These are phyloP conservation scores for Penicillium tannophilum DNA, from an alignment of 495 filamentous ascomycete species.

Conservation along the genomic window DNA sequence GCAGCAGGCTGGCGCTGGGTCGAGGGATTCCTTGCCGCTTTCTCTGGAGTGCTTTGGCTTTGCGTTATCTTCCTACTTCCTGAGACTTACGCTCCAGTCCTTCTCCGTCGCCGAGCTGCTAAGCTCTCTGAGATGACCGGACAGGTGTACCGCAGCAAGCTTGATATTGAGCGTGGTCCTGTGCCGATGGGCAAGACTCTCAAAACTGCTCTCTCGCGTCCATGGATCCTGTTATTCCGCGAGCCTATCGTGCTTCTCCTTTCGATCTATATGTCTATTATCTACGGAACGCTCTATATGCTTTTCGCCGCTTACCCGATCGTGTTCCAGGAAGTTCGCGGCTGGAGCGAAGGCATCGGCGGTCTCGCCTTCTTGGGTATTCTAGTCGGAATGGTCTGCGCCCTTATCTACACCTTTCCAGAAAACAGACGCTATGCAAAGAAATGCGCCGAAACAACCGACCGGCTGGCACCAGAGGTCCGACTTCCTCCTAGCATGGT, in stretches of 20 bases:
- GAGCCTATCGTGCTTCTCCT: slow-evolving; percentile 61
- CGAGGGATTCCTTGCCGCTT: slow-evolving; percentile 51
- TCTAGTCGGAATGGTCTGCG: slow-evolving; percentile 72
- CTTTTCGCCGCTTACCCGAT: slow-evolving; percentile 78
- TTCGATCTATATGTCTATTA: slow-evolving; percentile 68
- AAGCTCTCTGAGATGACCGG: slow-evolving; percentile 52
- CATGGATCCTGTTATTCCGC: slow-evolving; percentile 43
- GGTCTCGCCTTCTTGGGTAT: slow-evolving; percentile 78
- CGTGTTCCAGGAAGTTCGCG: slow-evolving; percentile 70
- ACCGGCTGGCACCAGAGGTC: slow-evolving; percentile 42
- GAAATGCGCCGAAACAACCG: slow-evolving; percentile 31
- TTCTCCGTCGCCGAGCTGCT: slow-evolving; percentile 51
- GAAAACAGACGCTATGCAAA: slow-evolving; percentile 46
- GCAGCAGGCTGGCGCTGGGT: slow-evolving; percentile 66
- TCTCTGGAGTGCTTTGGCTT: slow-evolving; percentile 52
- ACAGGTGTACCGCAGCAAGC: slow-evolving; percentile 49
- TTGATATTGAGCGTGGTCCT: slow-evolving; percentile 39
- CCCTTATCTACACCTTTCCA: slow-evolving; percentile 42
- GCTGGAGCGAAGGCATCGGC: slow-evolving; percentile 67
- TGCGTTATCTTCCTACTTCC: slow-evolving; percentile 48
- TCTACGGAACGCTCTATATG: slow-evolving; percentile 75
- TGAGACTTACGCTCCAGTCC: slow-evolving; percentile 58
- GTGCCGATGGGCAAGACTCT: slow-evolving; percentile 29
- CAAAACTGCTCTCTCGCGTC: slow-evolving; percentile 40
- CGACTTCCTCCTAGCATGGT: slow-evolving; percentile 43